Evolutionary conservation across 371 early-diverging fungal genomes (phyloP).

Genomic region (Rhizopus sp.): DNA sequence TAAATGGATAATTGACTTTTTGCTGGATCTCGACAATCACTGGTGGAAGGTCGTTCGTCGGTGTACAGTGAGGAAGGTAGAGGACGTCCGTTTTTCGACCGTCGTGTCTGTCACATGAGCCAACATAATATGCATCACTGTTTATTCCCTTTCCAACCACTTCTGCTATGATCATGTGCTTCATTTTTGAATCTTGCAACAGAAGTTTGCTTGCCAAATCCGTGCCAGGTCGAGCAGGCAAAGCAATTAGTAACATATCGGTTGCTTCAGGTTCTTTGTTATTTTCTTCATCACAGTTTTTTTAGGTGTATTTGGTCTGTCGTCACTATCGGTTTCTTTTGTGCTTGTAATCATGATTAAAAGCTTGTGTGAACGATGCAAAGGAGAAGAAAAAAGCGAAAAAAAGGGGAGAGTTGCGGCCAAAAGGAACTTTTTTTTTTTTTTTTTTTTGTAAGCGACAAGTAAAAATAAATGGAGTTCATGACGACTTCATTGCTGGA

Average conservation of each 20-base stretch:
- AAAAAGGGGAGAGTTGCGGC: slow-evolving; percentile 5
- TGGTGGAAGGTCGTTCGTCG: background rate
- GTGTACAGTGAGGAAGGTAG: background rate
- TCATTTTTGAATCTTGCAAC: slow-evolving; percentile 5
- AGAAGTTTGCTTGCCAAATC: slow-evolving; percentile 4
- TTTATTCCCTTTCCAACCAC: too few species aligned
- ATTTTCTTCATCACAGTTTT: slow-evolving; percentile 4
- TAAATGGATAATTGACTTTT: background rate
- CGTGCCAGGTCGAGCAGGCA: slow-evolving; percentile 4
- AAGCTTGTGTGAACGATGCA: background rate
- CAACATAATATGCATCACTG: too few species aligned
- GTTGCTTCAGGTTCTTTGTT: too few species aligned
- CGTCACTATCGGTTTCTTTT: background rate
- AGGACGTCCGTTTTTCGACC: too few species aligned
- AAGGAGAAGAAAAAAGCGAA: background rate
- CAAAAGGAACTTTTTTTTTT: too few species aligned
- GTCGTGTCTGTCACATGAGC: too few species aligned
- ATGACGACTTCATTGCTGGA: too few species aligned
- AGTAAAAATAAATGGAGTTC: too few species aligned
- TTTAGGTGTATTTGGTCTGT: slow-evolving; percentile 3
- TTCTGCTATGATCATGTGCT: too few species aligned
- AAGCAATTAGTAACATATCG: slow-evolving; percentile 4
- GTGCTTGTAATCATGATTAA: slow-evolving; percentile 3
- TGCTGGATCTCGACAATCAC: slow-evolving; percentile 5
- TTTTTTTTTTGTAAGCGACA: too few species aligned